These are phyloP conservation scores for Neurospora pannonica DNA, from an alignment of 495 filamentous ascomycete genomes.

Conservation along the genomic window DNA sequence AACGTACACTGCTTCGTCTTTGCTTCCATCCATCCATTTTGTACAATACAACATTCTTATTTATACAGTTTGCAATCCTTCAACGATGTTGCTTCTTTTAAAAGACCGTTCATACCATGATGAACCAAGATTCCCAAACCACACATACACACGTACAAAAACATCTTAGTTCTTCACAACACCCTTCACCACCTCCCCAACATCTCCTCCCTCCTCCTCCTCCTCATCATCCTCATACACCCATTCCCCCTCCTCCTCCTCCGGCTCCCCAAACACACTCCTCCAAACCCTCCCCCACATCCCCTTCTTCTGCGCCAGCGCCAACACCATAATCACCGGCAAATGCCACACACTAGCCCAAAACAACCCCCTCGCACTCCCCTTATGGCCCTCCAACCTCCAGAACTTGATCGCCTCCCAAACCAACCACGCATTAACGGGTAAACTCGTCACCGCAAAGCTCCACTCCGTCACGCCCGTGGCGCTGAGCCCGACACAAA, in stretches of 20 bases:
- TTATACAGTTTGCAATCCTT: not conserved
- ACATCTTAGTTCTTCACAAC: not conserved
- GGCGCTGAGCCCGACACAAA: constrained; percentile 75
- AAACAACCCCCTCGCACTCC: constrained; percentile 77
- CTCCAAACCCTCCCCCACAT: constrained; percentile 81
- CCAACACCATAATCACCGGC: constrained; percentile 81
- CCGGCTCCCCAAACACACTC: constrained; percentile 48
- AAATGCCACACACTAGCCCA: constrained; percentile 98
- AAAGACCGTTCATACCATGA: not conserved
- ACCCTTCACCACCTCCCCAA: constrained; percentile 6
- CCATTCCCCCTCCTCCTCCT: constrained; percentile 36
- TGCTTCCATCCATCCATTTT: not conserved
- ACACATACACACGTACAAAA: not conserved
- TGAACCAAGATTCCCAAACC: not conserved
- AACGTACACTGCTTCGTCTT: not conserved
- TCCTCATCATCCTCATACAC: constrained; percentile 37
- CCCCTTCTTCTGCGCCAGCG: constrained; percentile 89
- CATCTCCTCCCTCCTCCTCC: constrained; percentile 23
- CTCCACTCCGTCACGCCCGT: constrained; percentile 77
- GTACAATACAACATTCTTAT: not conserved
- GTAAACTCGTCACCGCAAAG: constrained; percentile 70
- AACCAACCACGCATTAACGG: constrained; percentile 81
- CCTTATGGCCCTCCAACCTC: constrained; percentile 64
- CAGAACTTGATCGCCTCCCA: constrained; percentile 77
- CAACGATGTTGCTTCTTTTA: not conserved